Percentiles rank a stretch among this genome's conserved stretches.
These are phyloP conservation scores for Kuraishia floccosa DNA, from an alignment of 805 yeast genomes.

Conservation along the genomic window DNA sequence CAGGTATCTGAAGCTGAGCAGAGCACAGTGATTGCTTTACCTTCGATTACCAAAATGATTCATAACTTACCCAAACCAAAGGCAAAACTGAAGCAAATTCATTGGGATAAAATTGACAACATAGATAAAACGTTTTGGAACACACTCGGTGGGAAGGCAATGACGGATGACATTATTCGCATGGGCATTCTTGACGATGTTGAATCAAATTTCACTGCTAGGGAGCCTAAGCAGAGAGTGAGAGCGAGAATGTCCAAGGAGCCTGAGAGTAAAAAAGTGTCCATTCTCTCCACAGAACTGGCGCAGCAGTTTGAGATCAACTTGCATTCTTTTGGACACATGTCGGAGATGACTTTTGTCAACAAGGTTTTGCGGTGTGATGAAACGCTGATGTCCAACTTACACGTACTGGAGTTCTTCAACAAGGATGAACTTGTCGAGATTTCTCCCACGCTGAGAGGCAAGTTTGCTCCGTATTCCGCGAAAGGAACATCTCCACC, in stretches of 20 bases:
- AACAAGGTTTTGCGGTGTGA: slow-evolving; percentile 51
- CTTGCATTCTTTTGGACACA: slow-evolving; percentile 46
- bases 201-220: slow-evolving; percentile 43
- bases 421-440: slow-evolving; percentile 54
- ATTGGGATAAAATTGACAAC: slow-evolving; percentile 67
- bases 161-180: slow-evolving; percentile 37
- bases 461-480: slow-evolving; percentile 54
- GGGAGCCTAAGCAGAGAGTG: slow-evolving; percentile 24
- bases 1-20: no score
- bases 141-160: slow-evolving; percentile 24
- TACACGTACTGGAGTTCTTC: slow-evolving; percentile 58
- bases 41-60: no score
- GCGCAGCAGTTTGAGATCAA: slow-evolving; percentile 78
- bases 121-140: slow-evolving; percentile 59
- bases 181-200: slow-evolving; percentile 58
- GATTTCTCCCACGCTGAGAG: slow-evolving; percentile 41
- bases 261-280: slow-evolving; percentile 24
- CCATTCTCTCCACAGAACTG: slow-evolving; percentile 57
- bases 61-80: slow-evolving; percentile 36
- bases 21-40: no score
- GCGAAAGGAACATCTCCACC: slow-evolving; percentile 27
- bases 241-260: slow-evolving; percentile 17
- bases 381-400: slow-evolving; percentile 34
- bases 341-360: slow-evolving; percentile 44
- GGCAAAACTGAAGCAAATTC: slow-evolving; percentile 62